Evolutionary conservation across 257 asterid species (phyloP).

Genomic region (Solanum piurae): DNA sequence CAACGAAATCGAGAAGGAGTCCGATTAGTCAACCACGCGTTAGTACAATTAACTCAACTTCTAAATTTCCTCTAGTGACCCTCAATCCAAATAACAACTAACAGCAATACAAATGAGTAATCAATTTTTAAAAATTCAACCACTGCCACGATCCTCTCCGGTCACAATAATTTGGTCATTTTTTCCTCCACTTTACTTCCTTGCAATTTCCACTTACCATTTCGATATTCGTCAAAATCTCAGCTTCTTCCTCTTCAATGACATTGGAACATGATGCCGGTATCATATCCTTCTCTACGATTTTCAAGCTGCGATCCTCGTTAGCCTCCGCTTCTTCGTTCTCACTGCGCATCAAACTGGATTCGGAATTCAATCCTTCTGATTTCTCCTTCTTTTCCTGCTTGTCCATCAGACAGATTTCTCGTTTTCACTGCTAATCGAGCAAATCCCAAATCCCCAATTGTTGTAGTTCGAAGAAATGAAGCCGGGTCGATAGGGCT

Average conservation of each 20-base stretch:
- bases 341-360: background rate
- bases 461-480: background rate
- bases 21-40: background rate
- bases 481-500: background rate
- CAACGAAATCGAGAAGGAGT: background rate
- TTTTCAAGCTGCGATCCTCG: constrained; percentile 70
- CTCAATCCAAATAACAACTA: background rate
- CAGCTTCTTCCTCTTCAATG: constrained; percentile 6
- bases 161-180: constrained; percentile 6
- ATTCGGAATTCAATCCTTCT: background rate
- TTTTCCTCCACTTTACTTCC: constrained; percentile 15
- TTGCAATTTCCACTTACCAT: constrained; percentile 23
- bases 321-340: constrained; percentile 59
- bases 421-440: background rate
- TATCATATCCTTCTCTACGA: constrained; percentile 41
- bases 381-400: background rate
- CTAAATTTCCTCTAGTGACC: background rate
- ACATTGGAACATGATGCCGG: constrained; percentile 10
- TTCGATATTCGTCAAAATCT: background rate
- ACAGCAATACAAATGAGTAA: background rate
- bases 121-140: background rate
- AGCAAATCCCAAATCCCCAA: background rate
- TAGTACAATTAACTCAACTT: background rate
- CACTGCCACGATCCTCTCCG: constrained; percentile 24
- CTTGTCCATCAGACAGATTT: background rate